These are phyloP conservation scores for Candida nanaspora DNA, from an alignment of 805 yeast genomes.

Conservation along the genomic window DNA sequence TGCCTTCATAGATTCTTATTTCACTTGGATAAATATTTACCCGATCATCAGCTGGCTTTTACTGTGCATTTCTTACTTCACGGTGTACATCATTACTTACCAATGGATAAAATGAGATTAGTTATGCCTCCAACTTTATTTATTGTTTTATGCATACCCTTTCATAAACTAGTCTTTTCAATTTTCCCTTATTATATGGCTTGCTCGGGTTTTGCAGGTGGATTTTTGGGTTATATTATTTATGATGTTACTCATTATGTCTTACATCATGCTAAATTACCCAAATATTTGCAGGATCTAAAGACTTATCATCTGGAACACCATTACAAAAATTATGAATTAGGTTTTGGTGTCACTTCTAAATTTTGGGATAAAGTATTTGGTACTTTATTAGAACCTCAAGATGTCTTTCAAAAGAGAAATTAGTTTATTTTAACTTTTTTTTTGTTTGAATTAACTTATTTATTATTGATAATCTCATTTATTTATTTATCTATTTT, in stretches of 20 bases:
- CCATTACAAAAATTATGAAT: constrained; percentile 93
- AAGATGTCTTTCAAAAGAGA: constrained; percentile 36
- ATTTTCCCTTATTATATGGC: constrained; percentile 79
- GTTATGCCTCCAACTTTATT: constrained; percentile 96
- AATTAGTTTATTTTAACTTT: constrained; percentile 11
- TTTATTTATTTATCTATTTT: too few relatives aligned
- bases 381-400: constrained; percentile 62
- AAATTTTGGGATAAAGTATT: constrained; percentile 92
- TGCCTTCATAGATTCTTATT: constrained; percentile 82
- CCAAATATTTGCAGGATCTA: constrained; percentile 64
- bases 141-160: constrained; percentile 64
- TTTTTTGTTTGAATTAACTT: too few relatives aligned
- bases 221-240: constrained; percentile 84
- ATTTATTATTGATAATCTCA: too few relatives aligned
- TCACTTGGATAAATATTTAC: constrained; percentile 85
- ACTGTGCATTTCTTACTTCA: constrained; percentile 86
- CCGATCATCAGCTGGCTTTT: constrained; percentile 68
- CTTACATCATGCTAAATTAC: constrained; percentile 83
- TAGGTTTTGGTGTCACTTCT: constrained; percentile 95
- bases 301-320: constrained; percentile 94
- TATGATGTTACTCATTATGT: constrained; percentile 94
- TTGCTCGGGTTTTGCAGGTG: constrained; percentile 92
- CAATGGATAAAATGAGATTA: constrained; percentile 90
- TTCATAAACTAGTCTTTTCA: constrained; percentile 69
- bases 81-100: constrained; percentile 95